Evolutionary conservation across 2,329 filamentous ascomycete genomes (phyloP), one percentile per base, ranked within the genome.

Genomic region (Pestalotiopsis sp.): DNA sequence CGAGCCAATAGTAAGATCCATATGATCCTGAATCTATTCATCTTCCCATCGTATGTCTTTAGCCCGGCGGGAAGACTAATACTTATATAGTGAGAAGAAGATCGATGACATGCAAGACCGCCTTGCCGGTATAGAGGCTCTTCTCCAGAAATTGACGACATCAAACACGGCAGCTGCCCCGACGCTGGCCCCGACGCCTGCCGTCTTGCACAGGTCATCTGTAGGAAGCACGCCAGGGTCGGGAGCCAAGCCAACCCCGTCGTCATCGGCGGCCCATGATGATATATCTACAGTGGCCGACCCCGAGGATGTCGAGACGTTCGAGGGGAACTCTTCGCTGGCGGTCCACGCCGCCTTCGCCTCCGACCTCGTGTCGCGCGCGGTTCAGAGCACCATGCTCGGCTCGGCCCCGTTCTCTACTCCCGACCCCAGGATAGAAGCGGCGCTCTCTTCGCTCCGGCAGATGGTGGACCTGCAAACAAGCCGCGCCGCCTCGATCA

Each of bases 1-100:
- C 87, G 2, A 87, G 86, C 58, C 87, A 89, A 82, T 89, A 89
- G 87, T 89, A 78, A 72, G 45, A 52, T 52, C 85, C 80, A 45
- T 27, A 41, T 13, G 57, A 23, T 13, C 61, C 23, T n/a, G 45
- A 66, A 52, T 60, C 49, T 59, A 52, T 9, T 52, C 20, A n/a
- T 52, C 7, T 49, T 20, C 45, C 7, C 17, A 4, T n/a, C 4
- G 4, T 9, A 52, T 9, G 20, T n/a, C 17, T 20, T 17, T 4
- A 23, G 45, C 17, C 45, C 2, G 20, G 17, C 17, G 23, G 45
- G 2, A 27, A n/a, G 4, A 64, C 41, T 64, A 17, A 64, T 39
- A 17, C 23, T n/a, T 6, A 5, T 20, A 41, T 57, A 88, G 86
- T 76, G 86, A 88, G 75, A 81, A 80, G 69, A 88, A 88, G 75